Base-by-base conservation (phyloP, 306 rosid genomes). In the Cucurbita argyrosperma region DNA sequence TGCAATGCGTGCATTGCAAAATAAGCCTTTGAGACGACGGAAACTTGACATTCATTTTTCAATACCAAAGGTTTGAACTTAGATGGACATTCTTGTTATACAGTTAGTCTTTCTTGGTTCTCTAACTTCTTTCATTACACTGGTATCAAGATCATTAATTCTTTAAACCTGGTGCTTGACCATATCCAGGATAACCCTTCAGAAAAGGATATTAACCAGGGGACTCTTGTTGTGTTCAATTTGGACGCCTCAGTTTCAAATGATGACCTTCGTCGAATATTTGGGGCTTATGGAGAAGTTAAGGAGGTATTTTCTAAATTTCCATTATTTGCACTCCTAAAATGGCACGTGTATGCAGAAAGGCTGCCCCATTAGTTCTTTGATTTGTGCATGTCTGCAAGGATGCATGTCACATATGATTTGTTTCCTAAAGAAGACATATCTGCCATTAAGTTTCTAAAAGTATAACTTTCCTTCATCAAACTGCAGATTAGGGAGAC, bases 1-100 rank as follows among this genome's bases (percentile, higher is more conserved):
- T 76, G 96, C 98, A 42, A 90, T 92, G 92, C 98, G 98, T 49
- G 85, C 87, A 11, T 83, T 92, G 79, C 98, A 92, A 81, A 92
- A 88, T 80, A 92, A 88, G 81, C 96, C 98, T 55, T 78, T 92
- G 87, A 87, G 96, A 77, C 85, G 98, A 67, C 87, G 98, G 77
- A 92, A 92, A 77, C 98, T 92, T 59, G 98, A 92, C 79, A 92
- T 92, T 82, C 98, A 92, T 81, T 92, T 92, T 92, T 92, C 98
- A 72, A 92, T 92, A 78, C 96, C 98, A 19, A 92, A 90, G 98
- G 98, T 90, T 83, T 82, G 86, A 79, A 67, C 47, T 26, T 14
- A 54, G 51, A 76, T 46, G 73, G 19, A 59, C 52, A 66, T 42
- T 64, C 80, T 40, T 46, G 45, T 54, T 59, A 53, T 65, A 63